Evolutionary conservation across 164 flowering plant species (phyloP), one percentile per base, ranked within the genome.

Genomic region (Stephania cephalantha): DNA sequence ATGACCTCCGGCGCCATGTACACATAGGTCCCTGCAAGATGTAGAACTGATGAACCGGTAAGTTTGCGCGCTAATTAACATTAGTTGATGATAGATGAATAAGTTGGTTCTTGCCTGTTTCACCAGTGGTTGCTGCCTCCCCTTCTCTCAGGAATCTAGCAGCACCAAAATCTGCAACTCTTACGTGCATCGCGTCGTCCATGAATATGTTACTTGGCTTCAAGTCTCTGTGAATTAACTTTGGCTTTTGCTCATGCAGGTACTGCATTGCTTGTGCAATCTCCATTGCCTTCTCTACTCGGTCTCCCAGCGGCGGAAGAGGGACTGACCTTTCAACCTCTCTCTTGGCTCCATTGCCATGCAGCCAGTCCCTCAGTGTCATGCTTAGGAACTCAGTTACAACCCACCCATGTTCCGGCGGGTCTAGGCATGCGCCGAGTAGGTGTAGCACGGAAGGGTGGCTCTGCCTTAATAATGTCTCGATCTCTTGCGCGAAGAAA

Each of bases 1-100:
- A 88, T 83, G 76, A 91, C 87, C 81, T 91, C 93, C 2, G 93
- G 95, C 1, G 93, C 93, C 95, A 91, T 89, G 72, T 91, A 89
- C 0, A 91, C 89, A 71, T 81, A 88, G 13, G 93, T 91, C 70
- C 93, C 93, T 88, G 81, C 35, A 68, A 72, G 64, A 15, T 58
- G 4, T 58, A 58, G 55, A 4, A 58, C 17, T 10, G 20, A 58
- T 10, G 20, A 58, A 58, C 64, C 1, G 5, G 17, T 15, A 58
- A 17, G 13, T 58, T 58, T 58, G 64, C 4, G 2, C 42, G 42
- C 20, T 58, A 25, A 25, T 25, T 25, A 2, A 4, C 64, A 58
- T 15, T 58, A 15, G 18, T 11, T 13, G 13, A 55, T 50, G 12
- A 50, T 50, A 35, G 55, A 50, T 50, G 55, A 50, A 50, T 50